Conservation (phyloP, 2,329 filamentous ascomycete genomes). For the Hypoxylon sp. region DNA sequence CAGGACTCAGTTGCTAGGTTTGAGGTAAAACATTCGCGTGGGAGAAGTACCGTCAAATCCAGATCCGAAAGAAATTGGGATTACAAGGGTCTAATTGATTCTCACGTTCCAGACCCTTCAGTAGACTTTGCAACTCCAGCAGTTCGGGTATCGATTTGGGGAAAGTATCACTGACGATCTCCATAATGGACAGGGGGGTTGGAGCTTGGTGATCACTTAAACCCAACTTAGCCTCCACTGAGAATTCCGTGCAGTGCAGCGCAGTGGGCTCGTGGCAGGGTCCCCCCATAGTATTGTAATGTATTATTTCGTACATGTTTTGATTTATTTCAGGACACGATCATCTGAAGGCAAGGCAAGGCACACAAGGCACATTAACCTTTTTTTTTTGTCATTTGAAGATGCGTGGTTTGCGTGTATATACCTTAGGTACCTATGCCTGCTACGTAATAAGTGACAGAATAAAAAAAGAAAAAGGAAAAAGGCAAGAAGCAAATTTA, state of each 20-base stretch:
- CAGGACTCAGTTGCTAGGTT: slow-evolving; percentile 27
- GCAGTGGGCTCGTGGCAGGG: slow-evolving; percentile 23
- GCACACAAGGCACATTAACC: slow-evolving; percentile 9
- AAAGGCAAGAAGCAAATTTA: slow-evolving; percentile 1
- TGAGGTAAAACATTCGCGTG: slow-evolving; percentile 45
- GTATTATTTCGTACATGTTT: slow-evolving; percentile 32
- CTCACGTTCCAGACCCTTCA: slow-evolving; percentile 44
- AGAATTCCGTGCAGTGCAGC: slow-evolving; percentile 34
- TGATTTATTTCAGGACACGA: slow-evolving; percentile 18
- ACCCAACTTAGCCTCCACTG: slow-evolving; percentile 37
- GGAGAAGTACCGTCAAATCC: slow-evolving; percentile 43
- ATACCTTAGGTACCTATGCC: too few species aligned
- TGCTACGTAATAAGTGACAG: too few species aligned
- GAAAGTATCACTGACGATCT: slow-evolving; percentile 46
- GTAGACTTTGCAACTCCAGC: slow-evolving; percentile 41
- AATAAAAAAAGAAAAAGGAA: neutral
- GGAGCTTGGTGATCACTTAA: slow-evolving; percentile 45
- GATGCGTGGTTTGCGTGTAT: neutral
- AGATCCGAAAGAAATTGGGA: slow-evolving; percentile 47
- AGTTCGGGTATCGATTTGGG: slow-evolving; percentile 44
- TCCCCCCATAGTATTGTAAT: slow-evolving; percentile 22
- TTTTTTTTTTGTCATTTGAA: slow-evolving; percentile 1
- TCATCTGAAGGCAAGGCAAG: slow-evolving; percentile 3
- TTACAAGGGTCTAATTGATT: slow-evolving; percentile 45
- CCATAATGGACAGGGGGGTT: slow-evolving; percentile 28